These are phyloP conservation scores for Zygosaccharomyces kombuchaensis DNA, from an alignment of 805 yeast species.

Conservation along the genomic window DNA sequence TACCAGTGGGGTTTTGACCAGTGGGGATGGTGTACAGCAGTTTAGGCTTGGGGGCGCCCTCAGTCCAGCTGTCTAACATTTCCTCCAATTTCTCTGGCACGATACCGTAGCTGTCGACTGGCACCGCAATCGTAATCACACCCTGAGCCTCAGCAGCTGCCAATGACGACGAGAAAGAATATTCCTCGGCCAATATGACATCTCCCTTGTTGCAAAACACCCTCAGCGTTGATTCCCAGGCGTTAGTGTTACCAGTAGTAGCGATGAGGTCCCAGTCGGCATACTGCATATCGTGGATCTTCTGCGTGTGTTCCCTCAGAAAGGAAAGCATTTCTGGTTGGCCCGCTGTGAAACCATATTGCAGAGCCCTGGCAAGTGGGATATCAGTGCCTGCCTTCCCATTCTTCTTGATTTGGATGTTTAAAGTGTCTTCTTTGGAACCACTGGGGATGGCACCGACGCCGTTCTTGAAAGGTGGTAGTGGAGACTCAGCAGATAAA, in stretches of 20 bases:
- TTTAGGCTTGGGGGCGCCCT: constrained; percentile 65
- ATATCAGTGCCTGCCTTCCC: constrained; percentile 51
- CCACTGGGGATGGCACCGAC: constrained; percentile 56
- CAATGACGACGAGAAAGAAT: constrained; percentile 76
- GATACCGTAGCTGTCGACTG: constrained; percentile 76
- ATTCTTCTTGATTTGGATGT: constrained; percentile 26
- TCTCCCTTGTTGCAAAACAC: constrained; percentile 77
- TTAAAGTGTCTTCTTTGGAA: constrained; percentile 27
- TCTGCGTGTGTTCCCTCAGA: constrained; percentile 68
- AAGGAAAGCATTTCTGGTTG: constrained; percentile 64
- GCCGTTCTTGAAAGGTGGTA: constrained; percentile 75
- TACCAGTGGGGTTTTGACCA: constrained; percentile 98
- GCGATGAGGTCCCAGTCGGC: constrained; percentile 68
- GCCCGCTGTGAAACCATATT: constrained; percentile 86
- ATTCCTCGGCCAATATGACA: constrained; percentile 75
- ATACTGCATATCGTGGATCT: constrained; percentile 45
- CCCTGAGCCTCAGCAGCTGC: constrained; percentile 78
- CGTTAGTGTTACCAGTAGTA: constrained; percentile 84
- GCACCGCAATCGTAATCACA: constrained; percentile 61
- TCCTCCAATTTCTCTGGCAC: constrained; percentile 64
- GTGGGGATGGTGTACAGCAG: constrained; percentile 87
- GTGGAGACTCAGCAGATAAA: constrained; percentile 64
- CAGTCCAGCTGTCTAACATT: constrained; percentile 66
- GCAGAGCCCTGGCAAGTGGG: constrained; percentile 80
- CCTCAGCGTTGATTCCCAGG: constrained; percentile 80